These are phyloP conservation scores for Fusarium illudens DNA, from an alignment of 2,329 filamentous ascomycete genomes.

Conservation along the genomic window DNA sequence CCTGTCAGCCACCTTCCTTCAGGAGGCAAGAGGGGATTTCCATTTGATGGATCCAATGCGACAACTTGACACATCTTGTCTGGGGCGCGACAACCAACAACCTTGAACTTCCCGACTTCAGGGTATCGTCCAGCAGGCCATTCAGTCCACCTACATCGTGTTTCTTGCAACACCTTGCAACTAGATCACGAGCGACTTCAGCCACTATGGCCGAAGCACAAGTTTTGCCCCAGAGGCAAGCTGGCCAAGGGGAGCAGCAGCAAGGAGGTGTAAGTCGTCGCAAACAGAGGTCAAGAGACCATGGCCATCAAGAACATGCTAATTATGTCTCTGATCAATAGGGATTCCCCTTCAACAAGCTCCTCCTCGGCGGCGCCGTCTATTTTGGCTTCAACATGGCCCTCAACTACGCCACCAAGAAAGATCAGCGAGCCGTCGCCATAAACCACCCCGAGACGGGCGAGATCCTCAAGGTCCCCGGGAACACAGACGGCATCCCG, in stretches of 20 bases:
- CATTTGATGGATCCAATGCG: background rate
- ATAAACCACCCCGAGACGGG: constrained; percentile 60
- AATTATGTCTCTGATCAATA: constrained; percentile 20
- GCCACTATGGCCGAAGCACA: constrained; percentile 41
- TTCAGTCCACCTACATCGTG: background rate
- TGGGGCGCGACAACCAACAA: constrained; percentile 23
- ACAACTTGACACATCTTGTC: constrained; percentile 19
- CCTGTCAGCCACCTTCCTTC: background rate
- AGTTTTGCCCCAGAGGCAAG: constrained; percentile 36
- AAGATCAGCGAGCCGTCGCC: constrained; percentile 57
- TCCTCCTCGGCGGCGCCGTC: constrained; percentile 62
- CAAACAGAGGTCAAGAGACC: background rate
- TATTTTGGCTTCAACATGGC: constrained; percentile 68
- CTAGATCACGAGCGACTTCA: constrained; percentile 18
- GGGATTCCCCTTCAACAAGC: constrained; percentile 54
- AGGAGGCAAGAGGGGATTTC: constrained; percentile 32
- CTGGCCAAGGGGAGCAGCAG: constrained; percentile 39
- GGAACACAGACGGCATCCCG: constrained; percentile 66
- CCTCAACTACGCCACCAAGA: constrained; percentile 62
- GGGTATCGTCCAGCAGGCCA: constrained; percentile 11
- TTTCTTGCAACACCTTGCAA: background rate
- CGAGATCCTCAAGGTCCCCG: constrained; percentile 61
- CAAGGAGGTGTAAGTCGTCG: constrained; percentile 41
- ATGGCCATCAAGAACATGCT: constrained; percentile 5
- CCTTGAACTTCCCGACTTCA: constrained; percentile 22